Base-by-base conservation (phyloP, 1,139 yeast species). In the Blastobotrys arbuscula region DNA sequence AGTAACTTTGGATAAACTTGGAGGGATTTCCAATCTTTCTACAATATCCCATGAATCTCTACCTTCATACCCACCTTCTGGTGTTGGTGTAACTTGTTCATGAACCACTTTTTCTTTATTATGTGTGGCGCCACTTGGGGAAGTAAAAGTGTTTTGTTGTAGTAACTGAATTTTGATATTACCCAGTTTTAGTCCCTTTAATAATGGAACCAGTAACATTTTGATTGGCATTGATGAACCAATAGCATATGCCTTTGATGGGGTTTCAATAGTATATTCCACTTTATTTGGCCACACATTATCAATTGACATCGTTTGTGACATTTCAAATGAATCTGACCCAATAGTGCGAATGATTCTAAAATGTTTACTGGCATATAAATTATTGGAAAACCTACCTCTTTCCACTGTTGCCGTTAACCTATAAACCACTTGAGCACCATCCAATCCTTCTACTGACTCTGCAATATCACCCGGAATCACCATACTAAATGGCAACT, bases 251-350 rank as follows among this genome's bases (percentile, higher is more conserved):
- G 97, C 96, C 62, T 86, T 83, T 15, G 90, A 75, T 0, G 97
- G 97, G 9, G 87, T 82, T 52, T 86, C 84, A 49, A 92, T 78
- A 1, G 92, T 79, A 66, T 92, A 92, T 60, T 94, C 97, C 42
- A 92, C 87, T 65, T 92, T 92, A 43, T 79, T 73, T 2, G 98
- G 97, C 99, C 99, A 94, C 0, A 92, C 83, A 64, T 92, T 92
- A 62, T 89, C 96, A 20, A 92, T 95, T 0, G 96, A 89, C 56
- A 89, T 86, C 0, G 97, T 88, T 67, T 92, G 97, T 0, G 94
- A 77, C 40, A 90, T 72, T 61, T 94, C 98, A 1, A 87, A 78
- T 0, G 95, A 79, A 66, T 90, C 97, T 1, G 95, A 78, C 0
- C 96, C 82, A 50, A 90, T 69, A 0, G 98, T 92, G 56, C 98